phyloP scores from a whole-genome alignment of 169 alveolate species.

The Plasmodium vinckei region DNA sequence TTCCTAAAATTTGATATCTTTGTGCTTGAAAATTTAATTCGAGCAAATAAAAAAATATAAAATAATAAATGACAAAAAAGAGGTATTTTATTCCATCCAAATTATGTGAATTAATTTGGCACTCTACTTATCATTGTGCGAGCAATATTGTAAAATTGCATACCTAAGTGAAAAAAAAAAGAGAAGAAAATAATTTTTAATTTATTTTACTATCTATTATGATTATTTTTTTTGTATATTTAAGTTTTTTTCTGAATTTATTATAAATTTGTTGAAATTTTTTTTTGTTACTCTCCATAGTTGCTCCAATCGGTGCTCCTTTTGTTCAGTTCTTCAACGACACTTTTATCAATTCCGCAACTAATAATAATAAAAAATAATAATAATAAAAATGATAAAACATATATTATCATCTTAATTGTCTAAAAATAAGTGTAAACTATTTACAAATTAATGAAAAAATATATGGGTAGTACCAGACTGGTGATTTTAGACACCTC shows the following conservation, averaged over 20 bases:
- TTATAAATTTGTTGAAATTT: constrained; percentile 11
- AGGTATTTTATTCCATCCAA: not conserved
- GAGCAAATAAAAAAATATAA: too few relatives aligned
- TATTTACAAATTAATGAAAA: not conserved
- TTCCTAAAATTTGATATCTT: constrained; percentile 25
- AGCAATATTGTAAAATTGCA: constrained; percentile 51
- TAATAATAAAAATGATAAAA: too few relatives aligned
- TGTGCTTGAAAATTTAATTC: not conserved
- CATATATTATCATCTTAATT: not conserved
- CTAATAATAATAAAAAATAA: constrained; percentile 2
- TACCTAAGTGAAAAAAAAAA: constrained; percentile 17
- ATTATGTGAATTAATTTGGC: not conserved
- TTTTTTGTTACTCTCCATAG: constrained; percentile 59
- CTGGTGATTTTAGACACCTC: constrained; percentile 50
- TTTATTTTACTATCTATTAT: too few relatives aligned
- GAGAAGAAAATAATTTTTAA: not conserved
- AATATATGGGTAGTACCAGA: constrained; percentile 18
- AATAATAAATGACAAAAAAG: too few relatives aligned
- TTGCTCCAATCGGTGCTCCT: constrained; percentile 57
- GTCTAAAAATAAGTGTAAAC: not conserved
- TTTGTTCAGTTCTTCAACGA: constrained; percentile 46
- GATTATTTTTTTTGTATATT: not conserved
- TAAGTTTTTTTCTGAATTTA: not conserved
- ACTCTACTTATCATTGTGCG: not conserved
- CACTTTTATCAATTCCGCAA: constrained; percentile 34